Base-by-base conservation (phyloP, 179 eudicot genomes). In the Nepenthes alata region DNA sequence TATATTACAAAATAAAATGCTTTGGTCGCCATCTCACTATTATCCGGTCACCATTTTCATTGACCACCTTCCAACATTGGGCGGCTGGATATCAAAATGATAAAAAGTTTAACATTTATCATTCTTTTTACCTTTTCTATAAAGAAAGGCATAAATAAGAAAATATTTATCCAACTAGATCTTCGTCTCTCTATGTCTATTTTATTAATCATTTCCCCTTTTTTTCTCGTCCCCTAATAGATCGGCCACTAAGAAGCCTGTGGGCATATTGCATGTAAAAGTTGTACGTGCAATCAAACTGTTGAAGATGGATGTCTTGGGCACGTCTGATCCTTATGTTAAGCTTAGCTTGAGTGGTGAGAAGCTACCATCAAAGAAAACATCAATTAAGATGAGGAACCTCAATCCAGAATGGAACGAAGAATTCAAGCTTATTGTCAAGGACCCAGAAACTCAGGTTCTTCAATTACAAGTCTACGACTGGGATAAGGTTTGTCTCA, bases 341-440 rank as follows among this genome's bases (percentile, higher is more conserved):
- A 93, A 89, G 74, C 80, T 93, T 53, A 78, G 72, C 62, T 64
- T 93, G 54, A 83, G 79, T 63, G 95, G 91, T 58, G 95, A 85
- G 55, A 85, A 61, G 56, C 67, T 80, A 54, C 80, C 83, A 10
- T 61, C 87, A 2, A 86, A 85, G 83, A 91, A 79, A 74, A 86
- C 95, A 11, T 66, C 88, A 2, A 62, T 81, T 64, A 91, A 86
- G 78, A 91, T 63, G 80, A 86, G 70, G 78, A 91, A 77, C 39
- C 67, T 91, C 54, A 86, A 91, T 71, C 98, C 98, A 0, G 95
- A 65, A 72, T 93, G 98, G 98, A 83, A 93, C 55, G 98, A 93
- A 70, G 60, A 70, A 4, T 93, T 93, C 64, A 93, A 85, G 77
- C 80, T 93, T 35, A 81, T 75, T 1, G 95, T 93, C 35, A 89